phyloP scores from a whole-genome alignment of 2,329 filamentous ascomycete genomes.

The Bipolaris sorokiniana region DNA sequence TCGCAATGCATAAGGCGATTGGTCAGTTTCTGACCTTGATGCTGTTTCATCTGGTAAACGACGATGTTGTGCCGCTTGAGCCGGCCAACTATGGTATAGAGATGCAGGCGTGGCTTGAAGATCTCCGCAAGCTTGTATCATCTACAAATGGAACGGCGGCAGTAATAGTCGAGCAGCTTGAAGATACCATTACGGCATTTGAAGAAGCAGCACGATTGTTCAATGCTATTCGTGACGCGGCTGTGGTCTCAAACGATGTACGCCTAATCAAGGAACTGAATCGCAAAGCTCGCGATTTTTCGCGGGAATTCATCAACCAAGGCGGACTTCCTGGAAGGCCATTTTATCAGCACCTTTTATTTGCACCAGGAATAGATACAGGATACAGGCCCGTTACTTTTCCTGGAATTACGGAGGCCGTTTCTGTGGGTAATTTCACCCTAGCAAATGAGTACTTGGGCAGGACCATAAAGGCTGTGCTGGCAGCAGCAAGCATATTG shows the following conservation, averaged over 20 bases:
- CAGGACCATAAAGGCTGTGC: slow-evolving; percentile 38
- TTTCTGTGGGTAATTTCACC: slow-evolving; percentile 32
- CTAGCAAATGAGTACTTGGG: slow-evolving; percentile 36
- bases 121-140: slow-evolving; percentile 32
- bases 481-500: slow-evolving; percentile 36
- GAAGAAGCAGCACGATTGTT: slow-evolving; percentile 33
- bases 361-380: slow-evolving; percentile 53
- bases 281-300: slow-evolving; percentile 52
- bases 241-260: slow-evolving; percentile 30
- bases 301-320: slow-evolving; percentile 53
- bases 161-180: slow-evolving; percentile 19
- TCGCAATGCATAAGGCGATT: slow-evolving; percentile 56
- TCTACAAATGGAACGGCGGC: neutral
- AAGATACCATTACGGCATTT: slow-evolving; percentile 45
- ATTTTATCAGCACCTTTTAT: slow-evolving; percentile 55
- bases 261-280: slow-evolving; percentile 45
- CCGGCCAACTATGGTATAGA: slow-evolving; percentile 46
- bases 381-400: slow-evolving; percentile 46
- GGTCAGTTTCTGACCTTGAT: slow-evolving; percentile 54
- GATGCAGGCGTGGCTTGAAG: slow-evolving; percentile 43
- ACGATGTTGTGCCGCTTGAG: slow-evolving; percentile 48
- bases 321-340: slow-evolving; percentile 52
- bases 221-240: slow-evolving; percentile 34
- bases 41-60: slow-evolving; percentile 48
- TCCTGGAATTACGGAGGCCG: slow-evolving; percentile 43